Evolutionary conservation across 768 basidiomycete genomes (phyloP).

Genomic region (Clitopilus passeckerianus): DNA sequence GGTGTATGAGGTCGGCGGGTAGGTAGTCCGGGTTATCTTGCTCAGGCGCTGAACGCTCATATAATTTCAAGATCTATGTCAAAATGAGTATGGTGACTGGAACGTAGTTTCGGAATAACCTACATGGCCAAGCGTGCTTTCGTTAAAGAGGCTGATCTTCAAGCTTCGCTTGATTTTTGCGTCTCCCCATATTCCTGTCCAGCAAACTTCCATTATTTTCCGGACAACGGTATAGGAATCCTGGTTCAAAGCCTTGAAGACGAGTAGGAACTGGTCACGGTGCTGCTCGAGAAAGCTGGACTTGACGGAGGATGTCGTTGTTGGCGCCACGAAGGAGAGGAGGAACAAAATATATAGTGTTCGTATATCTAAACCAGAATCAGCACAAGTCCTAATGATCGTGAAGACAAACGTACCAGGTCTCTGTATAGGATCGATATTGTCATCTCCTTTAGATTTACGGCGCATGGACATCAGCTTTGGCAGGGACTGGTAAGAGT

Average conservation of each 20-base stretch:
- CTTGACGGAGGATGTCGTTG: constrained; percentile 49
- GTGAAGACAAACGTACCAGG: constrained; percentile 45
- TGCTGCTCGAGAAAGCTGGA: constrained; percentile 66
- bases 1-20: constrained; percentile 78
- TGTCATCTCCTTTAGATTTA: constrained; percentile 39
- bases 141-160: constrained; percentile 71
- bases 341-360: constrained; percentile 71
- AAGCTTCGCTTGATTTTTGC: constrained; percentile 63
- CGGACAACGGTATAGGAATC: constrained; percentile 61
- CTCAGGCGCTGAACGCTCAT: constrained; percentile 54
- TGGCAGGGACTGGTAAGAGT: constrained; percentile 44
- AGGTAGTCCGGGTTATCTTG: constrained; percentile 44
- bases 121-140: constrained; percentile 61
- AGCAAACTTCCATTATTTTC: constrained; percentile 66
- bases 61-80: constrained; percentile 65
- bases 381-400: background rate
- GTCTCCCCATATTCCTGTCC: constrained; percentile 77
- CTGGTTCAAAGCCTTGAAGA: constrained; percentile 70
- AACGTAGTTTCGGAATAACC: constrained; percentile 8
- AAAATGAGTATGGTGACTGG: background rate
- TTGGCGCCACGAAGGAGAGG: constrained; percentile 60
- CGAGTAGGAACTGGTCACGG: constrained; percentile 52
- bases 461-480: constrained; percentile 71
- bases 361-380: constrained; percentile 57
- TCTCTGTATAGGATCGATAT: constrained; percentile 34